These are phyloP conservation scores for Ambrosiella cleistominuta DNA, from an alignment of 2,329 filamentous ascomycete species.

Conservation along the genomic window DNA sequence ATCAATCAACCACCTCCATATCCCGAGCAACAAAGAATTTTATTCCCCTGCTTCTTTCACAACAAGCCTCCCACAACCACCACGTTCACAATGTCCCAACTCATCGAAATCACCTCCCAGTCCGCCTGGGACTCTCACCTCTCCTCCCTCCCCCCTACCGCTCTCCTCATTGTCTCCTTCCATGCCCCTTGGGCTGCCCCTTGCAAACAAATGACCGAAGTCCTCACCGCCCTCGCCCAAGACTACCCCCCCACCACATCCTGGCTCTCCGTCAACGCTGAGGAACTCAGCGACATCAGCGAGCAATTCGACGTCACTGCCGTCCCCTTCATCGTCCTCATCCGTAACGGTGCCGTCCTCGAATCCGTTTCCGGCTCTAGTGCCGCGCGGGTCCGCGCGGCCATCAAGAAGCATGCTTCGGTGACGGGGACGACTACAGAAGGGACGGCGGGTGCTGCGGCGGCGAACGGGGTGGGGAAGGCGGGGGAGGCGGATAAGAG, in stretches of 20 bases:
- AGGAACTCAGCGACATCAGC: conserved; percentile 80
- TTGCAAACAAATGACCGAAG: conserved; percentile 81
- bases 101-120: conserved; percentile 61
- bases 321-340: conserved; percentile 77
- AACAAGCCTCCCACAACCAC: not conserved
- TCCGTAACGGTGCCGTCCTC: conserved; percentile 56
- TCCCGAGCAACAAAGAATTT: not conserved
- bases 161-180: conserved; percentile 78
- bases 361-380: conserved; percentile 84
- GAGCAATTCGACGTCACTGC: conserved; percentile 89
- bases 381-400: conserved; percentile 64
- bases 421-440: conserved; percentile 22
- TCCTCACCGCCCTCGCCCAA: conserved; percentile 69
- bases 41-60: not conserved
- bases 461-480: conserved; percentile 16
- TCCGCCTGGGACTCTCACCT: conserved; percentile 55
- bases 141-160: conserved; percentile 45
- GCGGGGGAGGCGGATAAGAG: not conserved
- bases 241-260: conserved; percentile 63
- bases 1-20: not conserved
- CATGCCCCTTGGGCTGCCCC: conserved; percentile 93
- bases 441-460: conserved; percentile 21
- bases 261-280: conserved; percentile 85
- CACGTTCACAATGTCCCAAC: conserved; percentile 44
- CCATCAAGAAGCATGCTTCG: conserved; percentile 63